Conservation (phyloP, 495 filamentous ascomycete genomes). For the Aspergillus incahuasiensis region DNA sequence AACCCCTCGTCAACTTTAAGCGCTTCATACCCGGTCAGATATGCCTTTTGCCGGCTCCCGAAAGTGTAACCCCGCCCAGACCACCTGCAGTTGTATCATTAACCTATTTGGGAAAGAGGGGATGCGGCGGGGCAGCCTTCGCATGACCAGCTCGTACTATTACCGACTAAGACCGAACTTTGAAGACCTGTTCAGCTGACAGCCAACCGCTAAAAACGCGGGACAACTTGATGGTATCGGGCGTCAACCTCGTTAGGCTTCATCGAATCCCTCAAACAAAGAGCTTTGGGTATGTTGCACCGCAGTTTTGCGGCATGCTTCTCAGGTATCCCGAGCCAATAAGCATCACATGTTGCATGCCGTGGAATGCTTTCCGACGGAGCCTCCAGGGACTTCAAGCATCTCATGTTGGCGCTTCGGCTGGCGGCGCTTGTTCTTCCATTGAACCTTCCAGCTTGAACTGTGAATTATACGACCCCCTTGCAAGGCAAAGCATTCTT, state of each 20-base stretch:
- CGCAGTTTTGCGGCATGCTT: not conserved
- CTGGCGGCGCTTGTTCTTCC: not conserved
- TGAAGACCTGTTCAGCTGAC: not conserved
- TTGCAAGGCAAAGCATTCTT: too few relatives aligned
- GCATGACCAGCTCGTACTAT: too few relatives aligned
- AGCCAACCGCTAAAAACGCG: not conserved
- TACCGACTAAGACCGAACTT: too few relatives aligned
- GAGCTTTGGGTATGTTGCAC: not conserved
- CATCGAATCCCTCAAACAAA: not conserved
- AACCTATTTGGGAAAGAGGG: not conserved
- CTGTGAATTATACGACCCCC: too few relatives aligned
- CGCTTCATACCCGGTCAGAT: not conserved
- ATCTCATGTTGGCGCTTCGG: not conserved
- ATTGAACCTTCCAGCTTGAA: not conserved
- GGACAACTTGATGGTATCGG: not conserved
- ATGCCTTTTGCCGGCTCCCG: not conserved
- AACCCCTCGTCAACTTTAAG: not conserved
- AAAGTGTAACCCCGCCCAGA: not conserved
- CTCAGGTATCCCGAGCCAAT: not conserved
- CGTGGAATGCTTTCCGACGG: not conserved
- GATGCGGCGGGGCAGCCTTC: not conserved
- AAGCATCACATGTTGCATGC: not conserved
- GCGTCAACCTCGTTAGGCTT: not conserved
- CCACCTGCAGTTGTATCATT: not conserved
- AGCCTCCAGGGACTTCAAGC: not conserved